Evolutionary conservation across 257 asterid genomes (phyloP), one percentile per base, ranked within the genome.

Genomic region (Jacaranda mimosifolia): DNA sequence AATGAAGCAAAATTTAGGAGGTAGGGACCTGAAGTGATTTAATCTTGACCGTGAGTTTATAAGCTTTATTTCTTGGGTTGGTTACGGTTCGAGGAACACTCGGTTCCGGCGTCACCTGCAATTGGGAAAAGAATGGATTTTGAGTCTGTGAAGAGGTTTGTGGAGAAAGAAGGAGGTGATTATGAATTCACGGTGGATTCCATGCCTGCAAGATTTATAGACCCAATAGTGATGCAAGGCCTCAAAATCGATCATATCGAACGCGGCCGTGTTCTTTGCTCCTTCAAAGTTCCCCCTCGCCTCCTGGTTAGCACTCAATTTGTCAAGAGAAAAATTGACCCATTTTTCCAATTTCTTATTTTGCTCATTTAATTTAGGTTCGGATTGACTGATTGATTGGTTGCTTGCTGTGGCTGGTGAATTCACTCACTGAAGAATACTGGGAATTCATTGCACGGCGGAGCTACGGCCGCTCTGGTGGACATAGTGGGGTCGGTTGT

Each of bases 381-480:
- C 14, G 15, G 45, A 45, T 55, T 15, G 18, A 52, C 56, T 77
- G 18, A 17, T 55, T 17, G 62, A 42, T 63, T 66, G n/a, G n/a
- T 73, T 62, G 62, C 38, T 57, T 63, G 45, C 26, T 55, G 71
- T 38, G 85, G 80, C 12, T 65, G 36, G 48, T 26, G 32, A 68
- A 59, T 38, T 75, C 48, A 26, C 14, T 72, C 21, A 4, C n/a
- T 70, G 84, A 80, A 87, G 91, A 89, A 89, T 58, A 45, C 81
- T 14, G 97, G 88, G n/a, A 92, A 89, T 26, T 62, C 93, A 11
- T 69, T 94, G 87, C 97, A 92, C 87, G 89, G 88, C 59, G 98
- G 98, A 68, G 94, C 97, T 18, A 92, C 88, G 68, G 92, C 90
- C 79, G 78, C 93, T 32, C 86, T 94, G 77, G 98, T 94, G 72